These are phyloP conservation scores for Polysphondylium violaceum DNA, from an alignment of 78 protist genomes.

Conservation along the genomic window DNA sequence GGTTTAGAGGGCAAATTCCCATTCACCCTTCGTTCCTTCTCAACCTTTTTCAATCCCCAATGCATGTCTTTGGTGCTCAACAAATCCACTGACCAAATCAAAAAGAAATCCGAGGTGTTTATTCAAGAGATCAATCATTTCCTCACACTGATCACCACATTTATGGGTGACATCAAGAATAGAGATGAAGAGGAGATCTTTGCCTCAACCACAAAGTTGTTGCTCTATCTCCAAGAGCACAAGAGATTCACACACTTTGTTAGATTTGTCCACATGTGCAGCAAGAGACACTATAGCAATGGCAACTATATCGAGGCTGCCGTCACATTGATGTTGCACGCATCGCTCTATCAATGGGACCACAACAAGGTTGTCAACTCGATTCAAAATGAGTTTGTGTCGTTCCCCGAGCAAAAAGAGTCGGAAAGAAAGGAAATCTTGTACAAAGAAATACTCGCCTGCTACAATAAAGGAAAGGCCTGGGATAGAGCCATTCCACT, in stretches of 20 bases:
- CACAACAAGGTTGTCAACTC: conserved; percentile 26
- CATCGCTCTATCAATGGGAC: conserved; percentile 77
- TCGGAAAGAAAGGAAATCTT: conserved; percentile 71
- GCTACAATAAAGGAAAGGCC: conserved; percentile 79
- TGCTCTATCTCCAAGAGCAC: conserved; percentile 42
- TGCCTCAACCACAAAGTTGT: conserved; percentile 16
- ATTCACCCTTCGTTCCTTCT: conserved; percentile 30
- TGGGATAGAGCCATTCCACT: conserved; percentile 86
- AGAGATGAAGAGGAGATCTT: conserved; percentile 68
- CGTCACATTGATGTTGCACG: conserved; percentile 49
- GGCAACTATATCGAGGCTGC: conserved; percentile 76
- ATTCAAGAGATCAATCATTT: conserved; percentile 40
- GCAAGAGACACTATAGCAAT: conserved; percentile 48
- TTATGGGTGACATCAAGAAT: conserved; percentile 55
- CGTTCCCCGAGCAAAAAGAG: conserved; percentile 71
- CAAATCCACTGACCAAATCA: conserved; percentile 23
- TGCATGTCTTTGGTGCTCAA: conserved; percentile 43
- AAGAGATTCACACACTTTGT: conserved; percentile 53
- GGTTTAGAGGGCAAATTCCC: conserved; percentile 50
- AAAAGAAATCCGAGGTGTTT: conserved; percentile 49
- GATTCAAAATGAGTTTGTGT: conserved; percentile 27
- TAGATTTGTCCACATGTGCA: conserved; percentile 52
- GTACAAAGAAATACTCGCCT: conserved; percentile 51
- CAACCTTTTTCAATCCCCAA: conserved; percentile 41
- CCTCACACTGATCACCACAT: conserved; percentile 16